Evolutionary conservation across 140 eudicot species (phyloP), one percentile per base, ranked within the genome.

Genomic region (Erigeron philadelphicus): DNA sequence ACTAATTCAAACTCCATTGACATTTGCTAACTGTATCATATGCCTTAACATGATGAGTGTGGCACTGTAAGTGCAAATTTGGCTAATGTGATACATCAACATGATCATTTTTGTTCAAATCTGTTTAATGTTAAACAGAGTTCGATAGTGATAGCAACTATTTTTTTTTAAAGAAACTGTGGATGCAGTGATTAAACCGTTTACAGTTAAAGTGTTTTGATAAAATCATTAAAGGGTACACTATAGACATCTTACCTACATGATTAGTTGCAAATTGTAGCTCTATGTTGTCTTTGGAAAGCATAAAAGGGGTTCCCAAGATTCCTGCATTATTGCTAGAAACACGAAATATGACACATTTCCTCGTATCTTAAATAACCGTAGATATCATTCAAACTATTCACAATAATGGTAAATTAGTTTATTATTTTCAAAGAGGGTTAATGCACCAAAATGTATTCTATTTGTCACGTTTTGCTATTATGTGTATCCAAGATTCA

Each of bases 251-350:
- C 83, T 66, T 78, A 81, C 90, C 95, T 9, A 82, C 65, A 77
- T 87, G 90, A 68, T 87, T 87, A 52, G 88, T 82, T 6, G 95
- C 95, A 65, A 87, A 87, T 72, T 84, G 95, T 25, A 84, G 79
- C 84, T 87, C 95, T 40, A 87, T 82, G 62, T 81, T 84, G 73
- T 87, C 95, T 72, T 79, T 67, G 5, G 95, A 84, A 11, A 84
- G 85, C 84, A 60, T 77, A 79, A 67, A 82, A 0, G 95, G 90
- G 38, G 87, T 81, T 21, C 81, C 90, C 90, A 87, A 77, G 8
- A 87, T 64, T 53, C 90, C 95, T 56, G 95, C 95, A 79, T 87
- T 87, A 60, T 87, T 87, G 64, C 96, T 88, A 49, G 19, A 16
- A 52, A 72, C 41, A 76, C 70, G 8, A 25, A 15, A 66, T 11